Evolutionary conservation across 495 filamentous ascomycete species (phyloP), one percentile per base, ranked within the genome.

Genomic region (Neurospora sublineolata): DNA sequence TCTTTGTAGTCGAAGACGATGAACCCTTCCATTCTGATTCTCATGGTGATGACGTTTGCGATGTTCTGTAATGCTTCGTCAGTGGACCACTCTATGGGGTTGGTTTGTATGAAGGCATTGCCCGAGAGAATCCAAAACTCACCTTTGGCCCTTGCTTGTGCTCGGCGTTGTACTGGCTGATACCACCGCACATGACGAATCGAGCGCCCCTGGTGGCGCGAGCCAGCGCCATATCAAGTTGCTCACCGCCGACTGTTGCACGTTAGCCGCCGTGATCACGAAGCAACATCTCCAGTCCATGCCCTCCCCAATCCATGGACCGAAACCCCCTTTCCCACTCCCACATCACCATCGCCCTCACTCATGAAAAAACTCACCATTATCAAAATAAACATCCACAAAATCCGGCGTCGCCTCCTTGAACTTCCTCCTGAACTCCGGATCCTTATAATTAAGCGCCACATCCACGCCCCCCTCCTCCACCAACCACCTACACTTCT

Each of bases 331-430:
- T 36, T 36, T 0, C 37, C 37, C 37, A 0, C 41, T 44, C 3
- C 41, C 18, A n/a, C 41, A n/a, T 10, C 8, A 44, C 39, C 41
- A 10, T 10, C 18, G n/a, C 39, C 37, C 1, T 3, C 37, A 37
- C 37, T 11, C 37, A 37, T 37, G 14, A n/a, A 36, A 14, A 8
- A 7, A 69, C 79, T 75, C 40, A 80, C 79, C 90, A 77, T 91
- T 91, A 72, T 92, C 90, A 73, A 86, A 91, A 73, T 84, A 91
- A 16, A 92, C 86, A 74, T 92, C 87, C 18, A 91, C 88, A 73
- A 80, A 88, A 0, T 86, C 72, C 3, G 89, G 87, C 20, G 90
- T 91, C 12, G 83, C 88, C 73, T 83, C 82, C 70, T 75, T 80
- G 52, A 93, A 84, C 68, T 91, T 85, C 68, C 84, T 70, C 69